A percentile compares a stretch with the other conserved stretches of the same genome.
These are phyloP conservation scores for Immersiella caudata DNA, from an alignment of 495 filamentous ascomycete genomes.

Conservation along the genomic window DNA sequence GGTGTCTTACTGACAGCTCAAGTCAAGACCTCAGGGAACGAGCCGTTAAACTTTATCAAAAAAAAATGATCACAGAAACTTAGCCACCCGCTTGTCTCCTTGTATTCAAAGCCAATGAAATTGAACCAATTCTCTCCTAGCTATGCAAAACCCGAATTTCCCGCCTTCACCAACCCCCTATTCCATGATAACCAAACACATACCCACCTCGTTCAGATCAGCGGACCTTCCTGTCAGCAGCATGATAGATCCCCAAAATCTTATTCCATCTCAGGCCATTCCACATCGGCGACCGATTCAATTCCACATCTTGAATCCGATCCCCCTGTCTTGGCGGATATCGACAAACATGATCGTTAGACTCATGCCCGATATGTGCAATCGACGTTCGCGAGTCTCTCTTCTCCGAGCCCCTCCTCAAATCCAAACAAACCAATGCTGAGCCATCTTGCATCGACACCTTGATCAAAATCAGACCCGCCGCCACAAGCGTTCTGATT, in stretches of 20 bases:
- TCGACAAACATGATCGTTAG: neutral
- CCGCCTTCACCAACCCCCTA: no score
- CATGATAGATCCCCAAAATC: constrained; percentile 1
- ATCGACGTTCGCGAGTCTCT: neutral
- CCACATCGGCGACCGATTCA: neutral
- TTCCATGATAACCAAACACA: no score
- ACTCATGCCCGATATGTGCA: neutral
- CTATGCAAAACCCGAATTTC: no score
- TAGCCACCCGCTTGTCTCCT: neutral
- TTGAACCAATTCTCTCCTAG: neutral
- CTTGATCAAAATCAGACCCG: constrained; percentile 8
- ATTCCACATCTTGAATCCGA: neutral
- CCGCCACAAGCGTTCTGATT: constrained; percentile 1
- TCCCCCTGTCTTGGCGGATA: neutral
- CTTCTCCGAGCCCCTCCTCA: neutral
- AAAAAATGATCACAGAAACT: neutral
- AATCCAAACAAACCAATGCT: neutral
- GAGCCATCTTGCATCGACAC: neutral
- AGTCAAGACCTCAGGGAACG: neutral
- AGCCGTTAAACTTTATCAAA: neutral
- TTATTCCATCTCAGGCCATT: neutral
- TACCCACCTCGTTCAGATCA: neutral
- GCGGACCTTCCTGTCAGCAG: neutral
- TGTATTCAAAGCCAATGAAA: neutral
- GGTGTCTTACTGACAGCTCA: neutral